These are phyloP conservation scores for Penicillium argentinense DNA, from an alignment of 495 filamentous ascomycete genomes.

Conservation along the genomic window DNA sequence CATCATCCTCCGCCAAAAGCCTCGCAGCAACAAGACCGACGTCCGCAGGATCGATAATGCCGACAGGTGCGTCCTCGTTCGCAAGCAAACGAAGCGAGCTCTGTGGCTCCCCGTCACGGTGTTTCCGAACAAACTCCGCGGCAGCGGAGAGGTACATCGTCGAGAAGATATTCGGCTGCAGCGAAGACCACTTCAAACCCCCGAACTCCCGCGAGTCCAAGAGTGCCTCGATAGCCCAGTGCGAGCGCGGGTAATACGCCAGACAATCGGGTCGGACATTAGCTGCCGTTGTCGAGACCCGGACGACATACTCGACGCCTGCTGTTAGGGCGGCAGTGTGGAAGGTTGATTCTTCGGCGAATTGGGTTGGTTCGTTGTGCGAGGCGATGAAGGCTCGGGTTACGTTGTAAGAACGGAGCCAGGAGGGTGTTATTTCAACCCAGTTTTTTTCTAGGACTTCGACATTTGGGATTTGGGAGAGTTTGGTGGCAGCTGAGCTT, in stretches of 20 bases:
- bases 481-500: constrained; percentile 30
- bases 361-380: constrained; percentile 37
- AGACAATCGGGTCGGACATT: constrained; percentile 39
- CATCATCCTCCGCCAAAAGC: constrained; percentile 34
- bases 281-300: constrained; percentile 45
- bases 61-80: constrained; percentile 35
- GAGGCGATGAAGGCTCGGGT: constrained; percentile 44
- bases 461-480: constrained; percentile 37
- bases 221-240: constrained; percentile 48
- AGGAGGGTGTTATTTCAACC: constrained; percentile 40
- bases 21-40: constrained; percentile 42
- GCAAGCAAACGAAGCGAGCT: constrained; percentile 22
- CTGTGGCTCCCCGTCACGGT: constrained; percentile 39
- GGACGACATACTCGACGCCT: constrained; percentile 46
- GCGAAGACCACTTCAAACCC: constrained; percentile 44
- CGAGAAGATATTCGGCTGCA: constrained; percentile 44
- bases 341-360: constrained; percentile 44
- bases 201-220: constrained; percentile 38
- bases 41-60: constrained; percentile 36
- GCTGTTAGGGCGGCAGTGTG: constrained; percentile 37
- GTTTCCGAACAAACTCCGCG: constrained; percentile 30
- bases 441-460: constrained; percentile 44
- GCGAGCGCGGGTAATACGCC: constrained; percentile 43
- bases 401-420: constrained; percentile 42
- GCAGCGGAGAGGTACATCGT: constrained; percentile 21